Base-by-base conservation (phyloP, 164 flowering plant species). In the Santalum album region DNA sequence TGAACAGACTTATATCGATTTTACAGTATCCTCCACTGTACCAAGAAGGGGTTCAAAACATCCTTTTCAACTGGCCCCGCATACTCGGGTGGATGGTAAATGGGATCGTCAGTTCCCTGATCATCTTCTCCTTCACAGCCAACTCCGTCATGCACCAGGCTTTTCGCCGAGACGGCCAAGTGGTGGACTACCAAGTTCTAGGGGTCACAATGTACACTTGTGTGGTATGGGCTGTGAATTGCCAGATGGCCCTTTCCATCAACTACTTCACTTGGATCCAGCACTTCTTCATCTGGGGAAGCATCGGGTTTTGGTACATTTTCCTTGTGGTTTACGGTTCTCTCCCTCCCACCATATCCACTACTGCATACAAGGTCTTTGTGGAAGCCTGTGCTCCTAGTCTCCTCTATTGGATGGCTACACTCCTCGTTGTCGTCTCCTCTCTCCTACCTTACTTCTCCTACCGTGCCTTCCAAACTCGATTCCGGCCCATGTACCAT, bases 251-350 rank as follows among this genome's bases (percentile, higher is more conserved):
- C 6, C 63, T 84, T 12, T 68, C 82, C 26, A 63, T 84, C 48
- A 86, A 75, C 76, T 89, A 82, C 76, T 83, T 89, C 83, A 89
- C 96, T 51, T 84, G 82, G 87, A 81, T 89, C 57, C 96, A 89
- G 36, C 96, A 89, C 55, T 51, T 82, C 47, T 78, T 86, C 81
- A 82, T 86, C 43, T 89, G 96, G 96, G 95, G 96, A 25, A 79
- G 91, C 66, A 75, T 86, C 25, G 68, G 62, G 36, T 63, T 75
- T 20, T 89, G 96, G 96, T 84, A 86, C 40, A 53, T 74, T 21
- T 89, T 89, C 60, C 43, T 89, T 23, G 39, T 80, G 1, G 53
- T 79, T 3, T 86, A 82, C 18, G 96, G 96, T 18, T 61, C 56
- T 3, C 21, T 89, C 14, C 46, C 86, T 0, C 80, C 96, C 2